Conservation (phyloP, 2,329 filamentous ascomycete species). For the Alternaria viburni region DNA sequence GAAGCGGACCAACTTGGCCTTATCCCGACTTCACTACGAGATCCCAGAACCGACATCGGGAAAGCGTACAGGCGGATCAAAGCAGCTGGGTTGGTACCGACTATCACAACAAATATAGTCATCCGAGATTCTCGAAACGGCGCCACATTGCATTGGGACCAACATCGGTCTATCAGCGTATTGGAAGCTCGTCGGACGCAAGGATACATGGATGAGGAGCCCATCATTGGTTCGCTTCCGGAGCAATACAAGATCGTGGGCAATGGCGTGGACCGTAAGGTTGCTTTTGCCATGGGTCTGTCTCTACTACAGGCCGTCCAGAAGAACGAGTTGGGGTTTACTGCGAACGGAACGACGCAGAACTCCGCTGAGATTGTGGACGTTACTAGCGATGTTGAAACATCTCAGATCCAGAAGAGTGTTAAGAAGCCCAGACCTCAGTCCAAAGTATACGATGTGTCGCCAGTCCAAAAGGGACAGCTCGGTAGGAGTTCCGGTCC, state of each 20-base stretch:
- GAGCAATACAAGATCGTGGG: slow-evolving; percentile 73
- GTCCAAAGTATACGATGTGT: neutral
- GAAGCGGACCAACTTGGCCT: slow-evolving; percentile 47
- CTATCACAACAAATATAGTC: slow-evolving; percentile 63
- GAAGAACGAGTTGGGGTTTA: neutral
- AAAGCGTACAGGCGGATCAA: slow-evolving; percentile 60
- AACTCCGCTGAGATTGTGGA: neutral
- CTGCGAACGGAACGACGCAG: neutral
- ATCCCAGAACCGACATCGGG: slow-evolving; percentile 23
- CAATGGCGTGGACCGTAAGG: slow-evolving; percentile 75
- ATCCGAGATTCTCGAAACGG: slow-evolving; percentile 65
- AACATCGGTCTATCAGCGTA: slow-evolving; percentile 67
- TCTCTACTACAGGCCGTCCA: slow-evolving; percentile 50
- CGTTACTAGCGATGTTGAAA: neutral
- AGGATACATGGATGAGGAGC: slow-evolving; percentile 72
- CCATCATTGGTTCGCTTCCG: slow-evolving; percentile 64
- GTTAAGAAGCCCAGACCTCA: neutral
- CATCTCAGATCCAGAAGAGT: neutral
- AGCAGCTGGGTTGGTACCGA: slow-evolving; percentile 63
- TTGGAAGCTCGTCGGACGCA: slow-evolving; percentile 74
- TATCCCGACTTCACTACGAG: slow-evolving; percentile 32
- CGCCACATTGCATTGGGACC: slow-evolving; percentile 67
- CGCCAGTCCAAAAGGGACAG: neutral
- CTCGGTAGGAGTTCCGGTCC: neutral
- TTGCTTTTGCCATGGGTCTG: slow-evolving; percentile 71